A percentile compares a stretch with the other conserved stretches of the same genome.
Evolutionary conservation across 148 eudicot genomes (phyloP).

Genomic region (Simmondsia chinensis): DNA sequence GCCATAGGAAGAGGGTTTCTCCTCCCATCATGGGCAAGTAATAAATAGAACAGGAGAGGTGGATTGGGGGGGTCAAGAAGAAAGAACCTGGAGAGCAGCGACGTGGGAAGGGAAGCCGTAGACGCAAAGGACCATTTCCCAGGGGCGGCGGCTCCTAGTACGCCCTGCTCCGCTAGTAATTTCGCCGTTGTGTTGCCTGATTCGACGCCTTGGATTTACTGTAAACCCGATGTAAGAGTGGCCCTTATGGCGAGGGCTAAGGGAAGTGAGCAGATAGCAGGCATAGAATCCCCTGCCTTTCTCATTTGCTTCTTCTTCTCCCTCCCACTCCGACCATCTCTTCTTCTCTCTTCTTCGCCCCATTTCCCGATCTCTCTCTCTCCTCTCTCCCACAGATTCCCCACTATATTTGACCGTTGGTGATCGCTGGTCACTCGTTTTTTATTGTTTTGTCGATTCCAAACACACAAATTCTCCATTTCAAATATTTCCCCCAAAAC

Average conservation of each 20-base stretch:
- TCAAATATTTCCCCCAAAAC: no score
- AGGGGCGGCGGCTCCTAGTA: constrained; percentile 78
- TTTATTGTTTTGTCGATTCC: no score
- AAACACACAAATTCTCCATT: no score
- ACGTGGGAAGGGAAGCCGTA: constrained; percentile 82
- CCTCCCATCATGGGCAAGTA: not conserved
- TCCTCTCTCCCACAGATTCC: no score
- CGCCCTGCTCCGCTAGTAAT: constrained; percentile 59
- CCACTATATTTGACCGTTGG: no score
- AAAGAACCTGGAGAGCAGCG: constrained; percentile 78
- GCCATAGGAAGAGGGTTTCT: no score
- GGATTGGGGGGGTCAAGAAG: not conserved
- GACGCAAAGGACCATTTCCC: constrained; percentile 93
- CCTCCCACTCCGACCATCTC: not conserved
- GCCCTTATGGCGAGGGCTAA: constrained; percentile 80
- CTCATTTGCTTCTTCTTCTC: constrained; percentile 11
- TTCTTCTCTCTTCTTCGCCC: constrained; percentile 10
- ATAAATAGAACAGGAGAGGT: not conserved
- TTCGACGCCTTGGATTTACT: constrained; percentile 74
- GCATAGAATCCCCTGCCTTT: constrained; percentile 38
- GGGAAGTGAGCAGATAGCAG: constrained; percentile 70
- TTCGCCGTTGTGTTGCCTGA: constrained; percentile 93
- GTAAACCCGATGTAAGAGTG: constrained; percentile 91
- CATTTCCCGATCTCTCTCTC: constrained; percentile 17
- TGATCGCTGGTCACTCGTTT: no score